A percentile compares a stretch with the other conserved stretches of the same genome.
Evolutionary conservation across 805 yeast species (phyloP).

Genomic region (Nakazawaea wyomingensis): DNA sequence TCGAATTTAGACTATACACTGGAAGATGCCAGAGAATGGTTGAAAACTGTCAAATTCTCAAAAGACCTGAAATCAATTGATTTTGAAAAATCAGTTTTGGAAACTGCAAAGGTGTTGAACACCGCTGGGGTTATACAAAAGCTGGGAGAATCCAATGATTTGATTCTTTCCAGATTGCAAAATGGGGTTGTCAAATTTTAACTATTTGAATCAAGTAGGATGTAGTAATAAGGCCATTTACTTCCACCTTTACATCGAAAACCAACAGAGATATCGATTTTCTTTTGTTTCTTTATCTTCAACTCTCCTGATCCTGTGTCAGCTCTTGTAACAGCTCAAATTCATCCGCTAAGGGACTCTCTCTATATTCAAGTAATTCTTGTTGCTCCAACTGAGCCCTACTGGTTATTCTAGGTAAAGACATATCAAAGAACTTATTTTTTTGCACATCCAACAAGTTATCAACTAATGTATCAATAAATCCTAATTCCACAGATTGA

Average conservation of each 20-base stretch:
- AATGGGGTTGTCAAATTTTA: slow-evolving; percentile 6
- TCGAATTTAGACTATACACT: slow-evolving; percentile 67
- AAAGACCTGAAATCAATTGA: slow-evolving; percentile 42
- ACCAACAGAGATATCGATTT: neutral
- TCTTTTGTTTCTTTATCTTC: neutral
- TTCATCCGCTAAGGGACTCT: slow-evolving; percentile 30
- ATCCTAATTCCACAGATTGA: slow-evolving; percentile 35
- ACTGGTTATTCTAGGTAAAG: slow-evolving; percentile 57
- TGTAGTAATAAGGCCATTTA: too few species aligned
- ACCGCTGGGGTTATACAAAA: slow-evolving; percentile 55
- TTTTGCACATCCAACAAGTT: slow-evolving; percentile 36
- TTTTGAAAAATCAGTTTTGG: slow-evolving; percentile 43
- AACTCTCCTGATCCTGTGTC: neutral
- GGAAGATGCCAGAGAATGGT: slow-evolving; percentile 79
- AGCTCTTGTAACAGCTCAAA: slow-evolving; percentile 24
- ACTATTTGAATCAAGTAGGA: neutral
- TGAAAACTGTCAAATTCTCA: slow-evolving; percentile 66
- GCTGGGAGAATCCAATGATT: slow-evolving; percentile 16
- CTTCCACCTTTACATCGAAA: neutral
- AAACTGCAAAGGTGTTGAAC: slow-evolving; percentile 52
- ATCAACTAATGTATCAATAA: slow-evolving; percentile 77
- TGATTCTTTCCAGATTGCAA: neutral
- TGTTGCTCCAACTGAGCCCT: slow-evolving; percentile 37
- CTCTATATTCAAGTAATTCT: slow-evolving; percentile 35
- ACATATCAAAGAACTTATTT: slow-evolving; percentile 65